Evolutionary conservation across 2,329 filamentous ascomycete genomes (phyloP).

Genomic region (Aspergillus spinulosporus): DNA sequence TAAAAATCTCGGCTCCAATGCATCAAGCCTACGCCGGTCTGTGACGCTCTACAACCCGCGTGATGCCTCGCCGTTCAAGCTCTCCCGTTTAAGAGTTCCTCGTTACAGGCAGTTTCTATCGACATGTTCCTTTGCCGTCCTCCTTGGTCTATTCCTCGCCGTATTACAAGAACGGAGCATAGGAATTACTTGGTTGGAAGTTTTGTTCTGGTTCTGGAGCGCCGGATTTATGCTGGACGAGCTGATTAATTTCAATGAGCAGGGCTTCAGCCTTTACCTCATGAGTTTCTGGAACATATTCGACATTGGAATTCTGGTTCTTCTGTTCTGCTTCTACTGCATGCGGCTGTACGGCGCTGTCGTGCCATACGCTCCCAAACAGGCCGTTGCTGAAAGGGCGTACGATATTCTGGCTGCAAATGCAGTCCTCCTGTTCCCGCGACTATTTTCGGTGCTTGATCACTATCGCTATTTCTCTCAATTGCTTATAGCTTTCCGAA

Average conservation of each 20-base stretch:
- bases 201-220: conserved; percentile 97
- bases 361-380: conserved; percentile 67
- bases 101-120: conserved; percentile 89
- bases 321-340: conserved; percentile 86
- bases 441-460: conserved; percentile 88
- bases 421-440: conserved; percentile 83
- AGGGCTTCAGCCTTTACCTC: conserved; percentile 93
- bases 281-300: conserved; percentile 99
- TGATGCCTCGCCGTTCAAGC: conserved; percentile 86
- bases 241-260: conserved; percentile 92
- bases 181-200: conserved; percentile 78
- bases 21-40: conserved; percentile 57
- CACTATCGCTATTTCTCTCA: conserved; percentile 97
- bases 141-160: conserved; percentile 81
- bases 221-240: conserved; percentile 96
- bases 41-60: conserved; percentile 87
- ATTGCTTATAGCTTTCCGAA: conserved; percentile 85
- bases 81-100: conserved; percentile 86
- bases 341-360: conserved; percentile 86
- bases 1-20: conserved; percentile 22
- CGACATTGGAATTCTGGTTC: conserved; percentile 81
- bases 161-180: conserved; percentile 75
- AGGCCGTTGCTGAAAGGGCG: conserved; percentile 76
- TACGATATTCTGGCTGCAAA: conserved; percentile 94
- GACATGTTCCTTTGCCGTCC: conserved; percentile 78